Evolutionary conservation across 2,329 filamentous ascomycete species (phyloP).

Genomic region (Phoma sp.): DNA sequence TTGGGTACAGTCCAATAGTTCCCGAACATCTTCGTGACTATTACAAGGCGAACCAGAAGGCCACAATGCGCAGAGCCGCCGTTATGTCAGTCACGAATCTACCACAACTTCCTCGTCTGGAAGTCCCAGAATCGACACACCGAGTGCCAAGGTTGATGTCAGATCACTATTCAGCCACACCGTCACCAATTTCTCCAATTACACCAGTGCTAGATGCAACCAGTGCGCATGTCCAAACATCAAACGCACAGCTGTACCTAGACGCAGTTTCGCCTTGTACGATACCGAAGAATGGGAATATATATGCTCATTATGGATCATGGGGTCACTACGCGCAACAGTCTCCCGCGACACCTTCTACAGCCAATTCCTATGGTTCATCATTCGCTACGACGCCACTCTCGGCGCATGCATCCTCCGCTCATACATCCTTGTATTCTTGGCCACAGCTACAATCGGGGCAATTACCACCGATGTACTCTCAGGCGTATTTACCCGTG

Average conservation of each 20-base stretch:
- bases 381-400: slow-evolving; percentile 1
- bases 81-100: background rate
- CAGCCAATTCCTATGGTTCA: background rate
- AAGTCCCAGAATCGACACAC: slow-evolving; percentile 1
- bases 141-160: background rate
- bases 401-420: slow-evolving; percentile 1
- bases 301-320: background rate
- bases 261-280: slow-evolving; percentile 4
- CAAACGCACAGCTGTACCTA: background rate
- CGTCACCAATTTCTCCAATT: slow-evolving; percentile 9
- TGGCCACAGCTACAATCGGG: background rate
- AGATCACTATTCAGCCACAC: background rate
- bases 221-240: background rate
- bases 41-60: background rate
- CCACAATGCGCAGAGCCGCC: background rate
- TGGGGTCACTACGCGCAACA: background rate
- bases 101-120: slow-evolving; percentile 5
- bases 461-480: background rate
- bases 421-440: background rate
- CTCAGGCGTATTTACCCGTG: background rate
- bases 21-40: background rate
- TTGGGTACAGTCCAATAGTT: background rate
- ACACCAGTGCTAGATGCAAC: background rate
- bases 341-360: background rate
- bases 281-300: background rate